A percentile compares a stretch with the other conserved stretches of the same genome.
Evolutionary conservation across 148 eudicot species (phyloP).

Genomic region (Cornus florida): DNA sequence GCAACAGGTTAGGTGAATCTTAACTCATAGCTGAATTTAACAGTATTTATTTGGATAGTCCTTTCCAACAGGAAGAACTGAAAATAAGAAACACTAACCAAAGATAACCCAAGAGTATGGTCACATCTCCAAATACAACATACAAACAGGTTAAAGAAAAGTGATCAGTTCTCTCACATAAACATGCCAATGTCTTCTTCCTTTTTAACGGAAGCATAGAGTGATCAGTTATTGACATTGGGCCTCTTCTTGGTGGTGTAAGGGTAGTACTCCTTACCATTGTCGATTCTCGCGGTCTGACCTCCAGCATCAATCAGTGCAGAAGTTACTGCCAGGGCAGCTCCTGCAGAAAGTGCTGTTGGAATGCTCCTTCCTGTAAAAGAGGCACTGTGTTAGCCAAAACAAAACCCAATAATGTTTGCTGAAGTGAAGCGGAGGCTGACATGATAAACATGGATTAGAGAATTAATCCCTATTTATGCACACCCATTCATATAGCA

Average conservation of each 20-base stretch:
- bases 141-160: background rate
- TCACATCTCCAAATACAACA: constrained; percentile 16
- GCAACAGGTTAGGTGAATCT: too few species aligned
- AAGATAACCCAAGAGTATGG: constrained; percentile 6
- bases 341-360: constrained; percentile 79
- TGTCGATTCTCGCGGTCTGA: constrained; percentile 74
- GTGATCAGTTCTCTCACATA: constrained; percentile 1
- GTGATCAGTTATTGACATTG: constrained; percentile 21
- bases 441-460: too few species aligned
- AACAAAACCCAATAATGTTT: background rate
- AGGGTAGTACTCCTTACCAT: constrained; percentile 82
- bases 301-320: constrained; percentile 73
- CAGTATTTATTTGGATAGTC: constrained; percentile 4
- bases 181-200: background rate
- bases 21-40: background rate
- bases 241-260: constrained; percentile 81
- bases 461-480: too few species aligned
- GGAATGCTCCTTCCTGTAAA: constrained; percentile 71
- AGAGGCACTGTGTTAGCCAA: background rate
- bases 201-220: constrained; percentile 25
- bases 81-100: background rate
- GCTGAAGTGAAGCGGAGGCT: background rate
- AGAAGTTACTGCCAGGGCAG: constrained; percentile 82
- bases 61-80: constrained; percentile 1
- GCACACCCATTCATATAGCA: too few species aligned